Percentiles rank a stretch among this genome's conserved stretches.
Conservation (phyloP, 2,329 filamentous ascomycete genomes). For the Xylaria sp. region DNA sequence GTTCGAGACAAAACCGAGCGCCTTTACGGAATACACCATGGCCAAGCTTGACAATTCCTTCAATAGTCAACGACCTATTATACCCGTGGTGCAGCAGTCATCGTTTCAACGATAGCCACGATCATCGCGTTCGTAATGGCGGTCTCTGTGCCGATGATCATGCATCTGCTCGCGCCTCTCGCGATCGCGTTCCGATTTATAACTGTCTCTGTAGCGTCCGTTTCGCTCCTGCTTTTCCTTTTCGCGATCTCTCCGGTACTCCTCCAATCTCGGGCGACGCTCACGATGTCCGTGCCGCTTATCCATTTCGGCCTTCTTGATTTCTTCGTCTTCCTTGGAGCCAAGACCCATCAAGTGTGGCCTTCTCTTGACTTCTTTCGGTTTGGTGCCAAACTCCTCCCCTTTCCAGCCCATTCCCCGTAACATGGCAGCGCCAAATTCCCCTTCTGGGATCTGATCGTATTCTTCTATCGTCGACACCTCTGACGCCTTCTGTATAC, state of each 20-base stretch:
- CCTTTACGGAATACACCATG: not conserved
- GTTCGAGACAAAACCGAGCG: not conserved
- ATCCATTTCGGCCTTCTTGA: conserved; percentile 58
- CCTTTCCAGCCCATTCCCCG: conserved; percentile 95
- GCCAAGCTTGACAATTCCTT: not conserved
- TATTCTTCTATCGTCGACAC: conserved; percentile 77
- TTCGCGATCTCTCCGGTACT: conserved; percentile 44
- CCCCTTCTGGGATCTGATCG: conserved; percentile 82
- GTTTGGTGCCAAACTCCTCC: conserved; percentile 47
- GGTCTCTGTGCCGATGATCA: conserved; percentile 29
- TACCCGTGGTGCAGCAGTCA: not conserved
- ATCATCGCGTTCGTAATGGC: conserved; percentile 30
- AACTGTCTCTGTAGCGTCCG: conserved; percentile 38
- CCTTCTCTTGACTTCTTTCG: conserved; percentile 62
- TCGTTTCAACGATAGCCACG: conserved; percentile 21
- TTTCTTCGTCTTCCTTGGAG: conserved; percentile 72
- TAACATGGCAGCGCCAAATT: conserved; percentile 86
- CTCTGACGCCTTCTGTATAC: conserved; percentile 67
- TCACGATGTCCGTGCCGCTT: conserved; percentile 38
- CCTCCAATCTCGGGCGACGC: conserved; percentile 43
- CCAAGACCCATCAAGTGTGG: conserved; percentile 83
- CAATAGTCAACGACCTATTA: not conserved
- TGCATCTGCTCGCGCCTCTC: conserved; percentile 34
- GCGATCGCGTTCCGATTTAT: conserved; percentile 44
- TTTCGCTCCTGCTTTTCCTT: conserved; percentile 40